Evolutionary conservation across 306 rosid genomes (phyloP), one percentile per base, ranked within the genome.

Genomic region (Casuarina glauca): DNA sequence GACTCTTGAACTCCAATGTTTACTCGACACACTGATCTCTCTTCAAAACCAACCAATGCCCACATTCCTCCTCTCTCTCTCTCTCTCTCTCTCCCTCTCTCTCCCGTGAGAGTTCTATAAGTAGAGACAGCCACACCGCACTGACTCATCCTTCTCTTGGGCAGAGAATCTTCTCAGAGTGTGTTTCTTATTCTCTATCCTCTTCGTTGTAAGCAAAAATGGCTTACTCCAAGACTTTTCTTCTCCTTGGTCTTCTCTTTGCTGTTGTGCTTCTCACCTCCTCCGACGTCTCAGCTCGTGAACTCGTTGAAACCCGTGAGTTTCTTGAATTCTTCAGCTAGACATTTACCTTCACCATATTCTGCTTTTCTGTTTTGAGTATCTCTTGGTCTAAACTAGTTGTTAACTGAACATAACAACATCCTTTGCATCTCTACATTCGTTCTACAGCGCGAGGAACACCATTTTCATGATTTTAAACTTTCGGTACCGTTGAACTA

Each of bases 201-300:
- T 66, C 71, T 39, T 66, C 38, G 4, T 12, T 36, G 12, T 15
- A 17, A 66, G 41, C 20, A 15, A n/a, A 66, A 66, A 66, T 66
- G 71, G 71, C 45, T 36, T 66, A 66, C 49, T 66, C 71, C 38
- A 35, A 39, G 49, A 66, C 71, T 66, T 66, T 66, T 19, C 71
- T 66, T 66, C 20, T 35, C 10, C 42, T 74, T 55, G 62, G 79
- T 5, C 79, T 80, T 45, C 70, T 39, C 69, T 67, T 67, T 6
- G 62, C 70, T 42, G 38, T 74, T 19, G 62, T 80, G 19, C 36
- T 74, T 8, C 60, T 67, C 4, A 45, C 67, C 78, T 79, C 74
- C 15, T 52, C 74, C 6, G 70, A 67, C 15, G 63, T 80, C 69
- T 74, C 74, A 7, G 70, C 69, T 51, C 48, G 51, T 50, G 73